Conservation (phyloP, 2,329 filamentous ascomycete genomes). For the Xylaria sp. region DNA sequence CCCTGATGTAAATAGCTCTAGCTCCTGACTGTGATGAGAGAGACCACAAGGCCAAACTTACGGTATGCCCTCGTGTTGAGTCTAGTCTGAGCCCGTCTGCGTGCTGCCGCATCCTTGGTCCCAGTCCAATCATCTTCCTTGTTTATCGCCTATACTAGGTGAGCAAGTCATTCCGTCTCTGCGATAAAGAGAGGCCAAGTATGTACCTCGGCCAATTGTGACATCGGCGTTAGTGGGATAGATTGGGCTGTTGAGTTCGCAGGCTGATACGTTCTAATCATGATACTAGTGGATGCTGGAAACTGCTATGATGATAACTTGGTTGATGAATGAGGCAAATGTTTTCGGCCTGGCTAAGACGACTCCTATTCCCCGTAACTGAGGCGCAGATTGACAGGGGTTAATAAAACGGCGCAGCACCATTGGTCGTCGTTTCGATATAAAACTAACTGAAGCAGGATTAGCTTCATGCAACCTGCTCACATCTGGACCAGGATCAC, state of each 20-base stretch:
- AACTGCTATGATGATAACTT: slow-evolving; percentile 21
- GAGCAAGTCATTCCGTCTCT: slow-evolving; percentile 44
- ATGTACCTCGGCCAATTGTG: slow-evolving; percentile 54
- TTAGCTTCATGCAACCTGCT: slow-evolving; percentile 53
- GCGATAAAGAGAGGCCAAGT: slow-evolving; percentile 1
- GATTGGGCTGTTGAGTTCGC: slow-evolving; percentile 36
- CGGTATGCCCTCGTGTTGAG: slow-evolving; percentile 59
- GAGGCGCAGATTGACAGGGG: slow-evolving; percentile 32
- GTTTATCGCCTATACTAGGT: slow-evolving; percentile 51
- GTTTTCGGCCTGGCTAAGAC: neutral
- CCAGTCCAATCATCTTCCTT: slow-evolving; percentile 60
- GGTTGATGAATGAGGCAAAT: slow-evolving; percentile 12
- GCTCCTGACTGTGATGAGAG: slow-evolving; percentile 25
- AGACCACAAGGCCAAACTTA: slow-evolving; percentile 46
- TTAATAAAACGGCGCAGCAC: neutral
- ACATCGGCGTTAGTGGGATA: slow-evolving; percentile 50
- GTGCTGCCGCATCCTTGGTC: slow-evolving; percentile 54
- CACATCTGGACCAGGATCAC: slow-evolving; percentile 42
- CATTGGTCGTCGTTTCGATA: neutral
- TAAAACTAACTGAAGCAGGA: slow-evolving; percentile 15
- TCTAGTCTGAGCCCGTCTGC: slow-evolving; percentile 57
- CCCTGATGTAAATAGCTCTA: slow-evolving; percentile 11
- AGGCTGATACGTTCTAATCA: slow-evolving; percentile 41
- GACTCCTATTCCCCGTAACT: slow-evolving; percentile 10
- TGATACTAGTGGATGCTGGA: slow-evolving; percentile 37